Conservation (phyloP, 208 protist genomes). For the Tritrichomonas musculus region DNA sequence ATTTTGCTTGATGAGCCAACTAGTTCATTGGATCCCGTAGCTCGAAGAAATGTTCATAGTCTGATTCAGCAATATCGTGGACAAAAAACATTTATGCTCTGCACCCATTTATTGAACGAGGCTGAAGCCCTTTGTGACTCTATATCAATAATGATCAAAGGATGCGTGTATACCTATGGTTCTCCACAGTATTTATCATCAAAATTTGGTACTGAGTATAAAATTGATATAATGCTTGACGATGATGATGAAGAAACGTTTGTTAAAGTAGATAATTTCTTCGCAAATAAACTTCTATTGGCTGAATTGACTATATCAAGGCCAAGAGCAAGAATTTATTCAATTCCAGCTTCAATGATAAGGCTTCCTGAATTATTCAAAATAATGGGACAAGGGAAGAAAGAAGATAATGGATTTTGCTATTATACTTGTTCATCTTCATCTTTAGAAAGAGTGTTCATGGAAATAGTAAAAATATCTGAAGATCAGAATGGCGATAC, state of each 20-base stretch:
- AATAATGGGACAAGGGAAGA: not conserved
- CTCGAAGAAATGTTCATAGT: not conserved
- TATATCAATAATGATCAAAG: constrained; percentile 30
- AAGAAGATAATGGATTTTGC: not conserved
- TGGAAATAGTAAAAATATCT: constrained; percentile 22
- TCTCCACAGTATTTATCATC: not conserved
- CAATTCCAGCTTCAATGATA: not conserved
- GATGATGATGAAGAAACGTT: not conserved
- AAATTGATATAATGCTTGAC: not conserved
- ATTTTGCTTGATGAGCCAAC: constrained; percentile 35
- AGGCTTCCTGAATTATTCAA: not conserved
- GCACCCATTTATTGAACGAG: constrained; percentile 3
- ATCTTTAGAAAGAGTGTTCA: constrained; percentile 8
- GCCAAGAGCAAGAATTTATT: not conserved
- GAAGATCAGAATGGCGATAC: not conserved
- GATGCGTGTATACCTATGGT: not conserved
- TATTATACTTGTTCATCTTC: constrained; percentile 29
- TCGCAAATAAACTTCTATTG: not conserved
- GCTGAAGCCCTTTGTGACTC: not conserved
- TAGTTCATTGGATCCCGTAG: not conserved
- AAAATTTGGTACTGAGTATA: not conserved
- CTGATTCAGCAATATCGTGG: not conserved
- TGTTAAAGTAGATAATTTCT: not conserved
- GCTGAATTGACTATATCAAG: not conserved
- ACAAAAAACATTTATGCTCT: not conserved